A percentile compares a stretch with the other conserved stretches of the same genome.
Evolutionary conservation across 2,329 filamentous ascomycete species (phyloP).

Genomic region (Aspergillus brasiliensis): DNA sequence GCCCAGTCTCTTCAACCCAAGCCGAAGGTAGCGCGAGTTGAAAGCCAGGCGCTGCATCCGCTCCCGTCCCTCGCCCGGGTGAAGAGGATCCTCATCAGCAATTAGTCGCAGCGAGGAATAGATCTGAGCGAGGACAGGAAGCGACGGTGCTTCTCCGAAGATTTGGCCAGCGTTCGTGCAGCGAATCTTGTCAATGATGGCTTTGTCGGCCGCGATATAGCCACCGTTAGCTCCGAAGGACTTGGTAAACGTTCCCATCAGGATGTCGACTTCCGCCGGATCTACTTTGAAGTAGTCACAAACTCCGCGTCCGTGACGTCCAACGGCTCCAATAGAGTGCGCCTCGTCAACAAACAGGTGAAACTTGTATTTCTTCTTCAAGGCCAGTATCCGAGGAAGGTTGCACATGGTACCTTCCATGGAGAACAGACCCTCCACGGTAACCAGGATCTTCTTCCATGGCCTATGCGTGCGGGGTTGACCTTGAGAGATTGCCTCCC

Average conservation of each 20-base stretch:
- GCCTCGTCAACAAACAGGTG: conserved; percentile 92
- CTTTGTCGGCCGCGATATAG: conserved; percentile 85
- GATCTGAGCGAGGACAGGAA: conserved; percentile 87
- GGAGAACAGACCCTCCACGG: conserved; percentile 92
- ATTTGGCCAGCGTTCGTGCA: conserved; percentile 79
- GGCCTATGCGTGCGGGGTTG: conserved; percentile 93
- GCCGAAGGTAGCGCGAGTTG: conserved; percentile 91
- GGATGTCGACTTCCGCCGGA: conserved; percentile 79
- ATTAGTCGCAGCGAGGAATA: conserved; percentile 81
- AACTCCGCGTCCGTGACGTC: conserved; percentile 84
- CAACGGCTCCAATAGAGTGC: conserved; percentile 88
- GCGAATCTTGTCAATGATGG: conserved; percentile 85
- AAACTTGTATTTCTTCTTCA: conserved; percentile 96
- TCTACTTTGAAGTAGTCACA: conserved; percentile 95
- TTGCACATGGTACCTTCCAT: conserved; percentile 99
- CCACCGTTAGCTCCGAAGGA: conserved; percentile 96
- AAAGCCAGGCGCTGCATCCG: conserved; percentile 90
- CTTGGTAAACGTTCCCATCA: conserved; percentile 97
- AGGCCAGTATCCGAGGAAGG: conserved; percentile 75
- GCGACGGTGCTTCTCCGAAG: conserved; percentile 81
- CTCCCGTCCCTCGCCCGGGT: conserved; percentile 86
- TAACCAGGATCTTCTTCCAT: conserved; percentile 97
- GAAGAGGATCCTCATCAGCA: conserved; percentile 68
- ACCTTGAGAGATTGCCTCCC: conserved; percentile 89
- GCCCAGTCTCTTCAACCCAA: conserved; percentile 89